Conservation (phyloP, 2,329 filamentous ascomycete genomes). For the Claviceps lovelessii region DNA sequence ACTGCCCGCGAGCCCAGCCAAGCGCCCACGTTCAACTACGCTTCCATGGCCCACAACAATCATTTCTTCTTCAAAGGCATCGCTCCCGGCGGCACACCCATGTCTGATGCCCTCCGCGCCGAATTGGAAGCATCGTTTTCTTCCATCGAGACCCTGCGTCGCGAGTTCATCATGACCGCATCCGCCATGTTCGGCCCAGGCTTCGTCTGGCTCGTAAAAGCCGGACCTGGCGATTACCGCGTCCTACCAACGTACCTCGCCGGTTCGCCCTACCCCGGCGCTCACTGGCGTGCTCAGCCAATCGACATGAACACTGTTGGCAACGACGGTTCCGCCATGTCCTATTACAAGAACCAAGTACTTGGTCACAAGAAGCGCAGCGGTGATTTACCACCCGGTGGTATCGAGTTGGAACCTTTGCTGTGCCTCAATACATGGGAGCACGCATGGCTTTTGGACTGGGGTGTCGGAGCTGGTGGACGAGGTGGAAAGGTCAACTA, state of each 20-base stretch:
- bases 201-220: constrained; percentile 85
- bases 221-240: constrained; percentile 35
- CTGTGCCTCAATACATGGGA: constrained; percentile 95
- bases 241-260: constrained; percentile 84
- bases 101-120: constrained; percentile 40
- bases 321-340: constrained; percentile 21
- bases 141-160: constrained; percentile 66
- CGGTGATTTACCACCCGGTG: constrained; percentile 43
- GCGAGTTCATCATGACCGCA: constrained; percentile 68
- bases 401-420: constrained; percentile 56
- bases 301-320: constrained; percentile 56
- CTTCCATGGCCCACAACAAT: constrained; percentile 91
- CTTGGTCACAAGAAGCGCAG: constrained; percentile 15
- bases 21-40: constrained; percentile 84
- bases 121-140: constrained; percentile 61
- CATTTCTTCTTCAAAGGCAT: constrained; percentile 60
- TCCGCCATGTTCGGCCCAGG: constrained; percentile 90
- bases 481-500: constrained; percentile 61
- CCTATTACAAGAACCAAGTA: constrained; percentile 26
- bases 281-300: constrained; percentile 61
- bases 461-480: constrained; percentile 42
- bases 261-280: constrained; percentile 72
- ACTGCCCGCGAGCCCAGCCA: constrained; percentile 64
- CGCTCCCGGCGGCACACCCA: constrained; percentile 29
- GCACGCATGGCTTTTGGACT: constrained; percentile 81